Conservation (phyloP, 495 filamentous ascomycete genomes). For the Aspergillus leporis region DNA sequence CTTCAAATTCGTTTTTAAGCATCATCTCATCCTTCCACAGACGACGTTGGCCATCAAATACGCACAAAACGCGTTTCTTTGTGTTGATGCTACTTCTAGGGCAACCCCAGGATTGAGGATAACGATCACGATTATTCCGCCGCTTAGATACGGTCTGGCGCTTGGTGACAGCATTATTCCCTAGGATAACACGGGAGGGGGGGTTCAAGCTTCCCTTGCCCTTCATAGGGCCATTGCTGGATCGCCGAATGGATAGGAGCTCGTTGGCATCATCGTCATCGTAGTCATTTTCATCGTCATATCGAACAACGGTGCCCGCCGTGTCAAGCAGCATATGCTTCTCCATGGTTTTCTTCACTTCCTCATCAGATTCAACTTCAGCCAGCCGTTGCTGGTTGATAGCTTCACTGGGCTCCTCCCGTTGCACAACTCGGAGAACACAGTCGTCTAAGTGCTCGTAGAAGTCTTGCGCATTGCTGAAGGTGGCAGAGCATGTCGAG, state of each 20-base stretch:
- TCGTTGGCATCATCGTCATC: slow-evolving; percentile 67
- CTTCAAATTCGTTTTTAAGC: slow-evolving; percentile 92
- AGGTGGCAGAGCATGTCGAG: slow-evolving; percentile 89
- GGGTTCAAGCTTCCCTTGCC: slow-evolving; percentile 31
- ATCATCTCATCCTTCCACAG: slow-evolving; percentile 99
- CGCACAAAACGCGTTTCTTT: slow-evolving; percentile 92
- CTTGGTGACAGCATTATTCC: slow-evolving; percentile 51
- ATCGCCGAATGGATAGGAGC: slow-evolving; percentile 31
- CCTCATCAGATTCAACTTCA: slow-evolving; percentile 79
- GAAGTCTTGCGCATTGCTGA: slow-evolving; percentile 94
- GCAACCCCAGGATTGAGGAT: slow-evolving; percentile 90
- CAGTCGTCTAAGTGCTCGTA: slow-evolving; percentile 99
- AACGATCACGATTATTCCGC: slow-evolving; percentile 87
- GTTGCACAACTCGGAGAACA: slow-evolving; percentile 94
- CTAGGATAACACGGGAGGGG: slow-evolving; percentile 48
- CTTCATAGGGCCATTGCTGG: slow-evolving; percentile 51
- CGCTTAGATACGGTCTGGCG: slow-evolving; percentile 59
- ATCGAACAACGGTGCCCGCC: slow-evolving; percentile 46
- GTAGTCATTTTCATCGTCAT: slow-evolving; percentile 58
- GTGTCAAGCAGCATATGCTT: slow-evolving; percentile 71
- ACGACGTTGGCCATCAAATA: slow-evolving; percentile 85
- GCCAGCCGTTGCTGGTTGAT: slow-evolving; percentile 87
- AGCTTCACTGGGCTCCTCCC: slow-evolving; percentile 92
- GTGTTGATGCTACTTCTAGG: slow-evolving; percentile 89
- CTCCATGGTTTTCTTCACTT: slow-evolving; percentile 80